A percentile compares a stretch with the other conserved stretches of the same genome.
These are phyloP conservation scores for Ceratonia siliqua DNA, from an alignment of 306 rosid species.

Conservation along the genomic window DNA sequence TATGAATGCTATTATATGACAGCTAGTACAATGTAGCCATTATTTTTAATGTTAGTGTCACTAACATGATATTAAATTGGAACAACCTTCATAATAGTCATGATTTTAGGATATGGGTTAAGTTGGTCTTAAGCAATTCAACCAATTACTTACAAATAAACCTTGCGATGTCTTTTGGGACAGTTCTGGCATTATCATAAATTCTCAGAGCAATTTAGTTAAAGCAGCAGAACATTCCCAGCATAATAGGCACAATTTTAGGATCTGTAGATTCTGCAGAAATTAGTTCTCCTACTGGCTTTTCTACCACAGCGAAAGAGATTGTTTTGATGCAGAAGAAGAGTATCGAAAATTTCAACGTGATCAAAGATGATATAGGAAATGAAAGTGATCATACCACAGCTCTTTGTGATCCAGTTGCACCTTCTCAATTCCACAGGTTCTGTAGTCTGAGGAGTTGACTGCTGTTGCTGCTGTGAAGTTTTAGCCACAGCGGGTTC, in stretches of 20 bases:
- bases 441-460: conserved; percentile 16
- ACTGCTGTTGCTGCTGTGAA: conserved; percentile 34
- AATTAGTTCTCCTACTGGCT: background rate
- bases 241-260: conserved; percentile 28
- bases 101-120: background rate
- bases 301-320: background rate
- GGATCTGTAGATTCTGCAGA: background rate
- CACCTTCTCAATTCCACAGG: conserved; percentile 73
- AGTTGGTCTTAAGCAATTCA: background rate
- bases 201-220: conserved; percentile 1
- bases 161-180: background rate
- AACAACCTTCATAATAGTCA: background rate
- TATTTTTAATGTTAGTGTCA: background rate
- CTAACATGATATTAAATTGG: background rate
- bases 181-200: background rate
- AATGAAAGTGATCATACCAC: conserved; percentile 55
- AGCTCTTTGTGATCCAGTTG: conserved; percentile 80
- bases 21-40: background rate
- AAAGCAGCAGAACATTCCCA: background rate
- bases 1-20: background rate
- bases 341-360: background rate
- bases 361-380: background rate
- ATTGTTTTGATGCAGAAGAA: background rate
- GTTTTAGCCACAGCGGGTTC: conserved; percentile 46
- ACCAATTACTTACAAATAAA: background rate